These are phyloP conservation scores for Tolypocladium sp. DNA, from an alignment of 2,329 filamentous ascomycete genomes.

Conservation along the genomic window DNA sequence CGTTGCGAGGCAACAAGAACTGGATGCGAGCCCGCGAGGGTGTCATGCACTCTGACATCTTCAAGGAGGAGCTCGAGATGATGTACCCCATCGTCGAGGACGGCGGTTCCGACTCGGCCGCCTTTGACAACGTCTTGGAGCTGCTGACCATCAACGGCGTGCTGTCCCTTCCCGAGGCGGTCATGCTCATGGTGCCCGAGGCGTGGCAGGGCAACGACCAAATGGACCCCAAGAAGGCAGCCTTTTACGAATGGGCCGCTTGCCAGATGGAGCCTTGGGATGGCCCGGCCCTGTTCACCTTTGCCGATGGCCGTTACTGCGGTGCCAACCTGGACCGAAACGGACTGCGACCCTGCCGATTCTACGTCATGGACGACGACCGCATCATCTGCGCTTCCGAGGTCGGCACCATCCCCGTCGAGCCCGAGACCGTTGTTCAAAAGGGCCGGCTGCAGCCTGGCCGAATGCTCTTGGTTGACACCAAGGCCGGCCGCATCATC, in stretches of 20 bases:
- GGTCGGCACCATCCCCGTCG: constrained; percentile 85
- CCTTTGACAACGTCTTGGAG: constrained; percentile 95
- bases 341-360: constrained; percentile 88
- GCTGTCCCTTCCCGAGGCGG: constrained; percentile 85
- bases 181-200: constrained; percentile 98
- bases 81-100: constrained; percentile 95
- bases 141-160: constrained; percentile 92
- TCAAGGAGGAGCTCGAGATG: constrained; percentile 82
- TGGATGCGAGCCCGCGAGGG: constrained; percentile 98
- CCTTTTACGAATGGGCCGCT: constrained; percentile 97
- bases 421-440: constrained; percentile 81
- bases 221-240: constrained; percentile 92
- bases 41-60: constrained; percentile 85
- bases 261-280: constrained; percentile 99
- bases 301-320: constrained; percentile 92
- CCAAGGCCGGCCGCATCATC: constrained; percentile 79
- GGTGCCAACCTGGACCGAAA: constrained; percentile 96
- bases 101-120: constrained; percentile 91
- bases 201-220: constrained; percentile 90
- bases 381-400: constrained; percentile 96
- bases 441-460: constrained; percentile 92
- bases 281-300: constrained; percentile 91
- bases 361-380: constrained; percentile 94
- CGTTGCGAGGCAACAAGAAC: constrained; percentile 94
- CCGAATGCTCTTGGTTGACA: constrained; percentile 94